Evolutionary conservation across 1,284 basidiomycete genomes (phyloP).

Genomic region (Trichosporon sp.): DNA sequence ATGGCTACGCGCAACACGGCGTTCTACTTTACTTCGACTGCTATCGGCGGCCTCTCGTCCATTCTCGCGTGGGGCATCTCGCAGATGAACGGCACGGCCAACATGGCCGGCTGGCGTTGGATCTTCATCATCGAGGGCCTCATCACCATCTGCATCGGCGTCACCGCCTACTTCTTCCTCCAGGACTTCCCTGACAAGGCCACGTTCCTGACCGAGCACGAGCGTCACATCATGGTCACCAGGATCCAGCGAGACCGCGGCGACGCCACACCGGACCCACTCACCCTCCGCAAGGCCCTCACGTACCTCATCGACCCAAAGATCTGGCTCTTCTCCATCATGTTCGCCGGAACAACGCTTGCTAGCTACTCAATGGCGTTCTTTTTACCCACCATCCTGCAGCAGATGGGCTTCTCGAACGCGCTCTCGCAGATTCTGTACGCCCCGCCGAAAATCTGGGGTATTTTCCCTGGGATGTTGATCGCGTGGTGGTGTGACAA

Average conservation of each 20-base stretch:
- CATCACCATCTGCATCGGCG: slow-evolving; percentile 48
- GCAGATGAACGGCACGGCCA: slow-evolving; percentile 20
- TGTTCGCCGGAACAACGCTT: slow-evolving; percentile 46
- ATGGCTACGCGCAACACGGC: slow-evolving; percentile 31
- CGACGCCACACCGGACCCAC: slow-evolving; percentile 55
- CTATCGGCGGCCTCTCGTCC: slow-evolving; percentile 26
- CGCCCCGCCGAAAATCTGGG: slow-evolving; percentile 55
- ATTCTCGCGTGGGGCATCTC: slow-evolving; percentile 26
- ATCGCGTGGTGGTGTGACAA: slow-evolving; percentile 54
- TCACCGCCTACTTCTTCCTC: slow-evolving; percentile 28
- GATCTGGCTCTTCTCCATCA: slow-evolving; percentile 58
- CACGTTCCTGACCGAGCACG: slow-evolving; percentile 24
- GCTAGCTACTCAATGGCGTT: slow-evolving; percentile 37
- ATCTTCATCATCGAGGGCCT: slow-evolving; percentile 33
- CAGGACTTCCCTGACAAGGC: slow-evolving; percentile 30
- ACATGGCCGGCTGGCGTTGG: slow-evolving; percentile 26
- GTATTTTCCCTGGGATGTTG: slow-evolving; percentile 50
- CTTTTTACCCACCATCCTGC: background rate
- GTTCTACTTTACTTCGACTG: slow-evolving; percentile 31
- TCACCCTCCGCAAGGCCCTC: slow-evolving; percentile 50
- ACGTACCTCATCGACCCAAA: slow-evolving; percentile 55
- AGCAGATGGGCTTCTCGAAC: slow-evolving; percentile 51
- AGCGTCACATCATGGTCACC: slow-evolving; percentile 23
- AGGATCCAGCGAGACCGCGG: slow-evolving; percentile 35
- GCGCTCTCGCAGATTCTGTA: slow-evolving; percentile 49